These are phyloP conservation scores for Phylloporus sp. DNA, from an alignment of 768 basidiomycete species.

Conservation along the genomic window DNA sequence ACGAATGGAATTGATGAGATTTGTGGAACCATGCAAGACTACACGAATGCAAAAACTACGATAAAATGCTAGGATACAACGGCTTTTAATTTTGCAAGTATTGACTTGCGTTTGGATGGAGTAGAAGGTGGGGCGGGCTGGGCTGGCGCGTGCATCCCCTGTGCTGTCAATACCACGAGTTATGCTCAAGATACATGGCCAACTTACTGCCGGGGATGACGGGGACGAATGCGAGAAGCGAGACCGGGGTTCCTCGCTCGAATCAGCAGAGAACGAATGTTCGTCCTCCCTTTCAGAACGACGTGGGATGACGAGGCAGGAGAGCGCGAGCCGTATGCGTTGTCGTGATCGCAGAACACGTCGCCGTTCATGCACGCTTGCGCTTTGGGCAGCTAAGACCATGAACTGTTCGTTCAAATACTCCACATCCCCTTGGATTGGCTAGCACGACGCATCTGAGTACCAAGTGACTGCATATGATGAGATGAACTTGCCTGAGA, in stretches of 20 bases:
- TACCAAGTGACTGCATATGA: not conserved
- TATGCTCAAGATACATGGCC: not conserved
- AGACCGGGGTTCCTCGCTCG: slow-evolving; percentile 18
- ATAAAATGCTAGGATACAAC: not conserved
- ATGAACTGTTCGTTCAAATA: slow-evolving; percentile 9
- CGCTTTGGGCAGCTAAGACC: slow-evolving; percentile 16
- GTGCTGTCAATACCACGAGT: not conserved
- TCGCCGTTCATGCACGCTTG: slow-evolving; percentile 17
- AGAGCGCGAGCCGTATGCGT: not conserved
- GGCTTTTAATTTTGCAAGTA: slow-evolving; percentile 12
- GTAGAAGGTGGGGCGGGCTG: not conserved
- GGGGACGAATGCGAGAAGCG: slow-evolving; percentile 20
- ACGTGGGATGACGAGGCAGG: slow-evolving; percentile 8
- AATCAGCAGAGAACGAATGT: not conserved
- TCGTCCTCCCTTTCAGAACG: not conserved
- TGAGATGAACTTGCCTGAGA: slow-evolving; percentile 5
- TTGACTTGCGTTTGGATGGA: slow-evolving; percentile 10
- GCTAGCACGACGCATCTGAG: not conserved
- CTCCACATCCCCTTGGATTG: not conserved
- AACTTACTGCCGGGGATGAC: slow-evolving; percentile 16
- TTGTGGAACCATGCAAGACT: too few species aligned
- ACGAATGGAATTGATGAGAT: too few species aligned
- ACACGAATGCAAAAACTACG: too few species aligned
- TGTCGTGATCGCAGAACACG: slow-evolving; percentile 12
- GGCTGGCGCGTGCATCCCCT: slow-evolving; percentile 3